A percentile compares a stretch with the other conserved stretches of the same genome.
These are phyloP conservation scores for Daldinia bambusicola DNA, from an alignment of 495 filamentous ascomycete species.

Conservation along the genomic window DNA sequence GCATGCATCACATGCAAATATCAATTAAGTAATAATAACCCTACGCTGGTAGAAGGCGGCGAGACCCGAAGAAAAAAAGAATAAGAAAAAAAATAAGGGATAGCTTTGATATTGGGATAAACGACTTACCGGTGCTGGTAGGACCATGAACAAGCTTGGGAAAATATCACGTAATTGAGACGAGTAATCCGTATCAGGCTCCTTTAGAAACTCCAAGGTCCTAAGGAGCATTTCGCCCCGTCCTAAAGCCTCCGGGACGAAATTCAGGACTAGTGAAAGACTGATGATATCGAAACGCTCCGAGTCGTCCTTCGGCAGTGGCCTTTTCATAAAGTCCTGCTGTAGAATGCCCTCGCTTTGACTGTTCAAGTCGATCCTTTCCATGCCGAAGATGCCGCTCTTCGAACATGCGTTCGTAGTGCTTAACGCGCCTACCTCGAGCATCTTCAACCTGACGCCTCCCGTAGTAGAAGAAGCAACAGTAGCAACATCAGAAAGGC, in stretches of 20 bases:
- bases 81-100: background rate
- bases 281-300: slow-evolving; percentile 89
- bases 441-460: slow-evolving; percentile 64
- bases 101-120: background rate
- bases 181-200: slow-evolving; percentile 31
- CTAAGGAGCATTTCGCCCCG: slow-evolving; percentile 90
- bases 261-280: slow-evolving; percentile 95
- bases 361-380: slow-evolving; percentile 90
- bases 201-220: slow-evolving; percentile 71
- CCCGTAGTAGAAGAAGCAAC: too few relatives aligned
- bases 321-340: slow-evolving; percentile 95
- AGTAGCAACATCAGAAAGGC: slow-evolving; percentile 39
- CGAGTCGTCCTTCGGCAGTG: slow-evolving; percentile 68
- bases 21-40: background rate
- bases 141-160: slow-evolving; percentile 89
- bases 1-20: background rate
- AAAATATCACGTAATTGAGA: slow-evolving; percentile 54
- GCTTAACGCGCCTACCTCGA: slow-evolving; percentile 92
- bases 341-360: slow-evolving; percentile 80
- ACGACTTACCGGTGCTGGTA: slow-evolving; percentile 71
- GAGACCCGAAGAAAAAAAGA: background rate
- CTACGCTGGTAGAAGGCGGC: background rate
- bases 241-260: slow-evolving; percentile 77
- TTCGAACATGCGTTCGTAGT: slow-evolving; percentile 84
- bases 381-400: slow-evolving; percentile 74